Evolutionary conservation across 176 grass and related monocot species (phyloP).

Genomic region (Avena sativa): DNA sequence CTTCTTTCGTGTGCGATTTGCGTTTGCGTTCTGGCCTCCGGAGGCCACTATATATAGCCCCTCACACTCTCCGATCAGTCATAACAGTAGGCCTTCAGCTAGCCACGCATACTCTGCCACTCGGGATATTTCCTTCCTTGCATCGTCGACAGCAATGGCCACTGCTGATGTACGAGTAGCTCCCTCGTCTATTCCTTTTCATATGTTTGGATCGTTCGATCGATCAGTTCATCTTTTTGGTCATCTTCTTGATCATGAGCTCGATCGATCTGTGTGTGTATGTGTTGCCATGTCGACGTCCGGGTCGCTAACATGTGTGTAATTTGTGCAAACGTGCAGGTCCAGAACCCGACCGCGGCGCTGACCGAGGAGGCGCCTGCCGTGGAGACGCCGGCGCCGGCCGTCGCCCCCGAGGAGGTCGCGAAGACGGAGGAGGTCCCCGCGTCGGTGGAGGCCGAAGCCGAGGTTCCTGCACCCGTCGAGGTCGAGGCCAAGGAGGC

Average conservation of each 20-base stretch:
- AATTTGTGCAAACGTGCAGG: conserved; percentile 43
- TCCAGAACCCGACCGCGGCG: conserved; percentile 60
- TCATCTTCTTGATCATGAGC: neutral
- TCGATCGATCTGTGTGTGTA: neutral
- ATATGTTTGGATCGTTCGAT: neutral
- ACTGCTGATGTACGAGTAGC: conserved; percentile 43
- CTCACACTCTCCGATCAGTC: neutral
- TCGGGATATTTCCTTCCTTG: too few species aligned
- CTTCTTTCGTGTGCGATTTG: neutral
- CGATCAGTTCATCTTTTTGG: neutral
- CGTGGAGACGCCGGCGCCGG: conserved; percentile 28
- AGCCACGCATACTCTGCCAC: neutral
- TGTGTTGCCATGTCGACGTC: neutral
- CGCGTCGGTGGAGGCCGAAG: conserved; percentile 34
- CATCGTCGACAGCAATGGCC: conserved; percentile 48
- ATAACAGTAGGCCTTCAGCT: neutral
- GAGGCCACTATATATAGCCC: conserved; percentile 54
- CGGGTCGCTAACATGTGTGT: neutral
- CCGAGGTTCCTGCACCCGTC: conserved; percentile 14
- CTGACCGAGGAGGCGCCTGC: conserved; percentile 48
- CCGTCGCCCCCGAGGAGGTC: conserved; percentile 29
- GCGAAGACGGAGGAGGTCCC: conserved; percentile 43
- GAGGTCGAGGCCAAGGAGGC: neutral
- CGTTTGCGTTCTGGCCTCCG: conserved; percentile 35
- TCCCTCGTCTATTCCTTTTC: neutral